Percentiles rank a stretch among this genome's conserved stretches.
Conservation (phyloP, 139 green algal species). For the Spirogloea muscicola region DNA sequence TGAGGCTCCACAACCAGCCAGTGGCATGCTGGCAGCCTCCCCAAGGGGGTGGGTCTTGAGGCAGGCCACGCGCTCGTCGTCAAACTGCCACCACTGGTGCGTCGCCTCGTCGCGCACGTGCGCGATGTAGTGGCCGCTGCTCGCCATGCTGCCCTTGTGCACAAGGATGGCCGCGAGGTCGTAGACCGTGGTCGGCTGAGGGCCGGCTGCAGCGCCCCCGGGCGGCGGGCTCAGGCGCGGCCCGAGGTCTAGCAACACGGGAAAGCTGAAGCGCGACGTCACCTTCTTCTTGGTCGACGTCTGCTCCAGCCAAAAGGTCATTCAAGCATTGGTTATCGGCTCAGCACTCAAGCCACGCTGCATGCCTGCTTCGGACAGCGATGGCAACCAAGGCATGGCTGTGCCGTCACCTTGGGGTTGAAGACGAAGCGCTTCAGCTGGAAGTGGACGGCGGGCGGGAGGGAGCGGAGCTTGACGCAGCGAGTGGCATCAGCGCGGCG, state of each 20-base stretch:
- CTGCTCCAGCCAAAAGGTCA: conserved; percentile 42
- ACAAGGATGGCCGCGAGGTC: conserved; percentile 73
- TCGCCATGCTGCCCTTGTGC: conserved; percentile 74
- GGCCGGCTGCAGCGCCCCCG: too few species aligned
- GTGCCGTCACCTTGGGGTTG: conserved; percentile 53
- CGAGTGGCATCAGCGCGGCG: conserved; percentile 68
- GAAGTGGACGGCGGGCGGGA: conserved; percentile 79
- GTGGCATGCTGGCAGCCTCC: conserved; percentile 26
- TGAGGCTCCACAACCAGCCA: too few species aligned
- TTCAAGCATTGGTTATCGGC: not conserved
- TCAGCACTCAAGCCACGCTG: not conserved
- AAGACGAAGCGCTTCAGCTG: conserved; percentile 89
- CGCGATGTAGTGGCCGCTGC: conserved; percentile 77
- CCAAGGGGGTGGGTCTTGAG: conserved; percentile 28
- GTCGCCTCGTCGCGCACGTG: conserved; percentile 10
- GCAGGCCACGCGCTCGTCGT: conserved; percentile 68
- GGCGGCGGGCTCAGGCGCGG: conserved; percentile 46
- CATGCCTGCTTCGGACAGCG: not conserved
- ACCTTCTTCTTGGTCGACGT: conserved; percentile 62
- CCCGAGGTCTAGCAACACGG: conserved; percentile 62
- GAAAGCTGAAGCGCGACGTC: conserved; percentile 73
- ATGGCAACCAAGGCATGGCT: not conserved
- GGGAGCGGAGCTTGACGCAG: conserved; percentile 57
- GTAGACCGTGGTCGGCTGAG: too few species aligned
- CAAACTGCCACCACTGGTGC: conserved; percentile 78